Percentiles rank a stretch among this genome's conserved stretches.
These are phyloP conservation scores for Blastosporella zonata DNA, from an alignment of 1,284 basidiomycete genomes.

Conservation along the genomic window DNA sequence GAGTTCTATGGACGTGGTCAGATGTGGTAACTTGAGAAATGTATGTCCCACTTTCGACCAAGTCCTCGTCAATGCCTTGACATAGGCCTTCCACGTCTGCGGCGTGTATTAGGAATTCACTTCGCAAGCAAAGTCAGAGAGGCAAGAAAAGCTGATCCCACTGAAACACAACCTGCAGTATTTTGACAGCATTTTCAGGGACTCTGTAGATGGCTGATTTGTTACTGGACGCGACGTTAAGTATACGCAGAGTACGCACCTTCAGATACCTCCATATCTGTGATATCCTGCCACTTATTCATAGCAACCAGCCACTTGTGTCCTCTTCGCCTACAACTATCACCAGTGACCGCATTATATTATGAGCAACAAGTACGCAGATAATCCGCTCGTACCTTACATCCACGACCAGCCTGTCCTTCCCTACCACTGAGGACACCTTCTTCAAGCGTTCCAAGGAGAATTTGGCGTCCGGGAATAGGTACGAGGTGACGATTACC, in stretches of 20 bases:
- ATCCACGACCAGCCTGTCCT: conserved; percentile 91
- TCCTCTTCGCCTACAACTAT: conserved; percentile 79
- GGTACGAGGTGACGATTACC: conserved; percentile 96
- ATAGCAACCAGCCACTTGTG: conserved; percentile 93
- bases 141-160: background rate
- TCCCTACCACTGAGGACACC: conserved; percentile 71
- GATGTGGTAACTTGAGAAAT: background rate
- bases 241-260: conserved; percentile 40
- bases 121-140: conserved; percentile 30
- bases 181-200: conserved; percentile 65
- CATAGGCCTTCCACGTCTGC: conserved; percentile 98
- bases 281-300: conserved; percentile 98
- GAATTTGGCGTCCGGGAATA: conserved; percentile 86
- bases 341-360: background rate
- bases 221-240: background rate
- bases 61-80: conserved; percentile 91
- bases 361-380: background rate
- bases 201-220: conserved; percentile 44
- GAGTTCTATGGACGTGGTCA: conserved; percentile 53
- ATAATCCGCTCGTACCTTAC: conserved; percentile 64
- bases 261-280: conserved; percentile 89
- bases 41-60: conserved; percentile 72
- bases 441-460: conserved; percentile 68
- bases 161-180: conserved; percentile 65
- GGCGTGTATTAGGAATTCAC: conserved; percentile 95